These are phyloP conservation scores for Suillus lakei DNA, from an alignment of 768 basidiomycete genomes.

Conservation along the genomic window DNA sequence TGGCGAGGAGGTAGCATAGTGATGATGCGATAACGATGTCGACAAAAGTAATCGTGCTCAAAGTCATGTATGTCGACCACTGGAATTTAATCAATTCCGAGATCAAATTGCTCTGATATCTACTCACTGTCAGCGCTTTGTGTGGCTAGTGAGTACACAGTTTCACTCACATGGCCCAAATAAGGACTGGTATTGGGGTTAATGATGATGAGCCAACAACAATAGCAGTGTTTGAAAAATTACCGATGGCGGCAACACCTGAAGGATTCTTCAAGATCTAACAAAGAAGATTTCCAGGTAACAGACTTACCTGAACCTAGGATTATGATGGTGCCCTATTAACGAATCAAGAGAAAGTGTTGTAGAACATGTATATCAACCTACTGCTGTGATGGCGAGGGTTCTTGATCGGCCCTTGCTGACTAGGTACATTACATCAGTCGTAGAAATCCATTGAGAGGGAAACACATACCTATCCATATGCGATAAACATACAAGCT, in stretches of 20 bases:
- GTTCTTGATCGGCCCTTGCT: background rate
- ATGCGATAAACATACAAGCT: conserved; percentile 7
- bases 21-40: conserved; percentile 6
- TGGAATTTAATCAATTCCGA: background rate
- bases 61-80: conserved; percentile 4
- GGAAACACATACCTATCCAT: conserved; percentile 8
- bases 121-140: background rate
- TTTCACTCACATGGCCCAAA: conserved; percentile 7
- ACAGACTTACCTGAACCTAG: conserved; percentile 4
- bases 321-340: background rate
- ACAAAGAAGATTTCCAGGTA: too few species aligned
- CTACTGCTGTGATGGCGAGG: background rate
- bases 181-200: background rate
- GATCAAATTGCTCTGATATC: background rate
- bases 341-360: background rate
- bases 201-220: background rate
- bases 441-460: background rate
- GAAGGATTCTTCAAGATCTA: background rate
- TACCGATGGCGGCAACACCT: conserved; percentile 8
- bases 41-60: background rate
- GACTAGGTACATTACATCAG: conserved; percentile 1
- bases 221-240: background rate
- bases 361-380: background rate
- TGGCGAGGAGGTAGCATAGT: conserved; percentile 10
- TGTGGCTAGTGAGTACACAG: too few species aligned